Conservation (phyloP, 768 basidiomycete species). For the Mycena metata region DNA sequence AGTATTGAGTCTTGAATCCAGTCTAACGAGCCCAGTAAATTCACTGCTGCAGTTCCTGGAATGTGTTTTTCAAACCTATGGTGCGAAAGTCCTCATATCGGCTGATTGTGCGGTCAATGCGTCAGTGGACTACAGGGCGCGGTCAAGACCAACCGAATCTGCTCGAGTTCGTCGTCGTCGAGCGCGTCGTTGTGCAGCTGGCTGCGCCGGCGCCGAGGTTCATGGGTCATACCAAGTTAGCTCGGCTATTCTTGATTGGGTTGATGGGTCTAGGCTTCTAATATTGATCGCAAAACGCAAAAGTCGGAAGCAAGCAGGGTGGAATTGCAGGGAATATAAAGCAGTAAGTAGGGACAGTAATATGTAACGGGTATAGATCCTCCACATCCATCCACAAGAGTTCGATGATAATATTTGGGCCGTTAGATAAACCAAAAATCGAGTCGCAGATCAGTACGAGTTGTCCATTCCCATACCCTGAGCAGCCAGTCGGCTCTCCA, state of each 20-base stretch:
- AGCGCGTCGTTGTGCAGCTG: constrained; percentile 61
- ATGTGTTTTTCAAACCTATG: constrained; percentile 69
- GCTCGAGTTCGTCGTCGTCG: constrained; percentile 76
- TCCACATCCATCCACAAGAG: constrained; percentile 22
- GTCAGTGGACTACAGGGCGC: constrained; percentile 28
- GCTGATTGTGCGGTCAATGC: constrained; percentile 52
- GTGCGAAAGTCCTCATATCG: constrained; percentile 97
- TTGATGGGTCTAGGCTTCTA: too few species aligned
- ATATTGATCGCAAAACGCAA: neutral
- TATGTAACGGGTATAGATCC: constrained; percentile 34
- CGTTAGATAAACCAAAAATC: constrained; percentile 22
- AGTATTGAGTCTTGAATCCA: constrained; percentile 97
- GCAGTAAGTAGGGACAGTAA: constrained; percentile 22
- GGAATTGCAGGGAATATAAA: neutral
- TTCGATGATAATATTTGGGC: constrained; percentile 24
- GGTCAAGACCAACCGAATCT: constrained; percentile 64
- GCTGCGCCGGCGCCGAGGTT: constrained; percentile 32
- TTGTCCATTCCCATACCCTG: constrained; percentile 51
- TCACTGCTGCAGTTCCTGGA: neutral
- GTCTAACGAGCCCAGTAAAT: constrained; percentile 56
- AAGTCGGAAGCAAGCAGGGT: neutral
- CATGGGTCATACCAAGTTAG: constrained; percentile 32
- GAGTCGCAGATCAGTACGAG: constrained; percentile 26
- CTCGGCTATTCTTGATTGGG: neutral
- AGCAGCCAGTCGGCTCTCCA: constrained; percentile 71